A percentile compares a stretch with the other conserved stretches of the same genome.
Conservation (phyloP, 495 filamentous ascomycete genomes). For the Penicillium fimorum region DNA sequence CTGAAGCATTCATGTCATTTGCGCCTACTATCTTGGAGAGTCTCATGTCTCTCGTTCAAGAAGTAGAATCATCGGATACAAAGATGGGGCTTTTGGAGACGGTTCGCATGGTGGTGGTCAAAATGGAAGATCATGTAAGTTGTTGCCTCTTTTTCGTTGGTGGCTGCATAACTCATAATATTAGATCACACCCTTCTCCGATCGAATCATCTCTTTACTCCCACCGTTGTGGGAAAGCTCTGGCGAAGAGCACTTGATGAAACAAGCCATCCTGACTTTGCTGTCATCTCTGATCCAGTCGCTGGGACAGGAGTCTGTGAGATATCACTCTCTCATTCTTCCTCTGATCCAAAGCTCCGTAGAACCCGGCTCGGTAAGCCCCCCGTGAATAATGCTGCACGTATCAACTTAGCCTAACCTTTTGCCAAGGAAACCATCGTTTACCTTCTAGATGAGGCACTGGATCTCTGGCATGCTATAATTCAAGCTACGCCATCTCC, state of each 20-base stretch:
- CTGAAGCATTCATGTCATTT: slow-evolving; percentile 69
- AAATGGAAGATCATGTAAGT: slow-evolving; percentile 71
- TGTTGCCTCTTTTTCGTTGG: neutral
- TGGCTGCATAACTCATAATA: slow-evolving; percentile 11
- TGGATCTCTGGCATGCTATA: slow-evolving; percentile 84
- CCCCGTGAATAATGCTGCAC: neutral
- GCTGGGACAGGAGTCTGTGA: slow-evolving; percentile 68
- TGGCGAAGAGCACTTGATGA: slow-evolving; percentile 81
- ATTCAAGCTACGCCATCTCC: slow-evolving; percentile 67
- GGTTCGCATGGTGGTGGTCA: slow-evolving; percentile 71
- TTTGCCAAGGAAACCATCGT: slow-evolving; percentile 61
- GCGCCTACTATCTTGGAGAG: slow-evolving; percentile 64
- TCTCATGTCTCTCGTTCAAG: slow-evolving; percentile 72
- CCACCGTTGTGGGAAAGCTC: slow-evolving; percentile 81
- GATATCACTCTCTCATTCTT: slow-evolving; percentile 70
- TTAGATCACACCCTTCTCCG: slow-evolving; percentile 69
- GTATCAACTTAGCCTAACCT: neutral
- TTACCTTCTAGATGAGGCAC: slow-evolving; percentile 86
- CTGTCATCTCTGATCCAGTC: slow-evolving; percentile 74
- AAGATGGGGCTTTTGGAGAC: slow-evolving; percentile 86
- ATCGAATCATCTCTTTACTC: slow-evolving; percentile 75
- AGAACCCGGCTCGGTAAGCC: slow-evolving; percentile 67
- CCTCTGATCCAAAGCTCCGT: slow-evolving; percentile 77
- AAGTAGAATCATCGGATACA: slow-evolving; percentile 80
- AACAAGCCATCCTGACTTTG: slow-evolving; percentile 85